Conservation (phyloP, 1,139 yeast species). For the Pichia cactophila region DNA sequence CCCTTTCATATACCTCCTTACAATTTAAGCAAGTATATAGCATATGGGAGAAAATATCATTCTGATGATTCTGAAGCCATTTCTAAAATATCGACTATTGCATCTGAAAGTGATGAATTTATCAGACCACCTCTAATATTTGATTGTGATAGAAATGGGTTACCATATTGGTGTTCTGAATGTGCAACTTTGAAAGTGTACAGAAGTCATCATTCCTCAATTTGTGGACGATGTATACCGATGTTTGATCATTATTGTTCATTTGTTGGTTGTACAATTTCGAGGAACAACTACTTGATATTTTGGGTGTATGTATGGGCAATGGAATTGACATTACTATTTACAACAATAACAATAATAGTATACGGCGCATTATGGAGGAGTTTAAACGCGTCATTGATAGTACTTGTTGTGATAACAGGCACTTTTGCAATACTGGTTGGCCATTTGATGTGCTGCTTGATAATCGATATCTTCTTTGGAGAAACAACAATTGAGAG, state of each 20-base stretch:
- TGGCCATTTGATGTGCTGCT: constrained; percentile 2
- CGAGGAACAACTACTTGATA: constrained; percentile 43
- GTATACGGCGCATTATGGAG: constrained; percentile 27
- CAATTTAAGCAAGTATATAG: constrained; percentile 20
- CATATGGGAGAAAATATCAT: constrained; percentile 13
- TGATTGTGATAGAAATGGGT: constrained; percentile 51
- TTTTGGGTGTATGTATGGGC: constrained; percentile 44
- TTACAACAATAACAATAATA: constrained; percentile 13
- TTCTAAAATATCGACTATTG: neutral
- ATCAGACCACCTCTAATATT: constrained; percentile 40
- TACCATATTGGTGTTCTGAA: constrained; percentile 51
- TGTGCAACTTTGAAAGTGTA: constrained; percentile 48
- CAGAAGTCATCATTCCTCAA: constrained; percentile 50
- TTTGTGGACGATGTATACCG: constrained; percentile 40
- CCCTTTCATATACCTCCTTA: constrained; percentile 27
- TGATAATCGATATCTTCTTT: neutral
- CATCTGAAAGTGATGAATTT: constrained; percentile 14
- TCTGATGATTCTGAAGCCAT: neutral
- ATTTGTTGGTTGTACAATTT: constrained; percentile 55
- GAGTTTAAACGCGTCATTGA: constrained; percentile 9
- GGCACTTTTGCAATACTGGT: constrained; percentile 4
- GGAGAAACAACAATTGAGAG: constrained; percentile 15
- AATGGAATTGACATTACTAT: constrained; percentile 30
- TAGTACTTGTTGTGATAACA: constrained; percentile 5
- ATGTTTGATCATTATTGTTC: constrained; percentile 62